A percentile compares a stretch with the other conserved stretches of the same genome.
Evolutionary conservation across 1,139 yeast genomes (phyloP).

Genomic region (Suzukiozyma palmioleophila): DNA sequence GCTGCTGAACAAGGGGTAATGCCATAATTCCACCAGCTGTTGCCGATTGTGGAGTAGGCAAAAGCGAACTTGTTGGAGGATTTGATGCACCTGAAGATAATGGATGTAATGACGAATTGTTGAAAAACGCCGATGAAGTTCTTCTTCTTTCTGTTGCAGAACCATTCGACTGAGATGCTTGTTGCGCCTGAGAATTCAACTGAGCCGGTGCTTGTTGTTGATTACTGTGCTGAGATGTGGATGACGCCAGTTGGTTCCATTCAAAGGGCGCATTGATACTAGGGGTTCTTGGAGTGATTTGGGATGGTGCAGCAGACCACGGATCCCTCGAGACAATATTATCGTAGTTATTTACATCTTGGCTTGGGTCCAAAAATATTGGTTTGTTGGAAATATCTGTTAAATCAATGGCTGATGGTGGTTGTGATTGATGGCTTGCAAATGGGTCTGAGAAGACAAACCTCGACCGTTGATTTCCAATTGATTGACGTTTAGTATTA

Average conservation of each 20-base stretch:
- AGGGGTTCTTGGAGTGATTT: constrained; percentile 33
- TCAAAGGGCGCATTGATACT: constrained; percentile 32
- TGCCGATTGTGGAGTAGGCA: constrained; percentile 7
- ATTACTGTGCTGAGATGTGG: constrained; percentile 10
- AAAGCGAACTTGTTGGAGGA: constrained; percentile 8
- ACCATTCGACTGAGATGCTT: constrained; percentile 9
- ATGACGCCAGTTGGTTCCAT: constrained; percentile 22
- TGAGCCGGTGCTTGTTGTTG: constrained; percentile 9
- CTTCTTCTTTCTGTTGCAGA: constrained; percentile 15
- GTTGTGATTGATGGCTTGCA: constrained; percentile 16
- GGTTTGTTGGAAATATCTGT: constrained; percentile 49
- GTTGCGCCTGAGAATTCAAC: constrained; percentile 8
- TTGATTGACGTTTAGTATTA: constrained; percentile 43
- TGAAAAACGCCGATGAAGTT: constrained; percentile 35
- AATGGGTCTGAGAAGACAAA: constrained; percentile 70
- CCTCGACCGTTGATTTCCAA: constrained; percentile 59
- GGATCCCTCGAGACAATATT: constrained; percentile 44
- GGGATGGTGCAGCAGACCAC: constrained; percentile 24
- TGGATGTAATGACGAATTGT: constrained; percentile 16
- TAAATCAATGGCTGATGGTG: constrained; percentile 23
- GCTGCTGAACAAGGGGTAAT: constrained; percentile 7
- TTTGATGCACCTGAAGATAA: constrained; percentile 7
- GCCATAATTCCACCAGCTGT: constrained; percentile 7
- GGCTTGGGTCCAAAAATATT: constrained; percentile 51
- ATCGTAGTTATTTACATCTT: constrained; percentile 50